Evolutionary conservation across 768 basidiomycete genomes (phyloP).

Genomic region (Agaricus blazei): DNA sequence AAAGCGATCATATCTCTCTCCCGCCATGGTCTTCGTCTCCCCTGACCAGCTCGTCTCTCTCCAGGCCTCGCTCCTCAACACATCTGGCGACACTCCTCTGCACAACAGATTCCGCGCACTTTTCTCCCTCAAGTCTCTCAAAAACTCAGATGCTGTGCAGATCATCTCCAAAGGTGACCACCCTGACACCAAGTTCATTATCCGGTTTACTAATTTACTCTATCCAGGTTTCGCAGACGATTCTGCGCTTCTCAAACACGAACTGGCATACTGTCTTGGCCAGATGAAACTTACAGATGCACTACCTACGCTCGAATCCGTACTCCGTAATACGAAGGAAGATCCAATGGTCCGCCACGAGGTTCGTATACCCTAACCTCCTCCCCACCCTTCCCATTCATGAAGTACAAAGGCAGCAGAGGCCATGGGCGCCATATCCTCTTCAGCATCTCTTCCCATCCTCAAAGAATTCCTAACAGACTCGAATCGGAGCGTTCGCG

Average conservation of each 20-base stretch:
- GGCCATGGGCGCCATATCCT: conserved; percentile 93
- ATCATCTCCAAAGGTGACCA: conserved; percentile 78
- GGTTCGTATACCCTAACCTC: conserved; percentile 34
- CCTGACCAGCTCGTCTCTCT: conserved; percentile 59
- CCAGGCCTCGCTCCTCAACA: conserved; percentile 75
- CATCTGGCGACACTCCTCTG: conserved; percentile 62
- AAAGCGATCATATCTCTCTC: conserved; percentile 17
- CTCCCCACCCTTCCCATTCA: background rate
- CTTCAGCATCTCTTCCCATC: conserved; percentile 56
- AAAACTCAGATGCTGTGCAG: conserved; percentile 69
- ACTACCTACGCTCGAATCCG: conserved; percentile 71
- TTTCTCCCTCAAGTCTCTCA: conserved; percentile 86
- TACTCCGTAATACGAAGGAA: conserved; percentile 64
- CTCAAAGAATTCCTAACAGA: conserved; percentile 71
- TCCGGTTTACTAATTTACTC: background rate
- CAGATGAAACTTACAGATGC: conserved; percentile 78
- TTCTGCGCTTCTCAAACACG: conserved; percentile 92
- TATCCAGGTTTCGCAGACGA: conserved; percentile 73
- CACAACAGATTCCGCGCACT: conserved; percentile 87
- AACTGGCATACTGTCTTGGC: conserved; percentile 94
- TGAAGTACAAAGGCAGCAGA: conserved; percentile 80
- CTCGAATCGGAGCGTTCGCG: conserved; percentile 70
- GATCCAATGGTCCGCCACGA: conserved; percentile 99
- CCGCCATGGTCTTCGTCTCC: conserved; percentile 31
- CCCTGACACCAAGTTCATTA: too few species aligned